Conservation (phyloP, 768 basidiomycete genomes). For the Termitomyces sp. region DNA sequence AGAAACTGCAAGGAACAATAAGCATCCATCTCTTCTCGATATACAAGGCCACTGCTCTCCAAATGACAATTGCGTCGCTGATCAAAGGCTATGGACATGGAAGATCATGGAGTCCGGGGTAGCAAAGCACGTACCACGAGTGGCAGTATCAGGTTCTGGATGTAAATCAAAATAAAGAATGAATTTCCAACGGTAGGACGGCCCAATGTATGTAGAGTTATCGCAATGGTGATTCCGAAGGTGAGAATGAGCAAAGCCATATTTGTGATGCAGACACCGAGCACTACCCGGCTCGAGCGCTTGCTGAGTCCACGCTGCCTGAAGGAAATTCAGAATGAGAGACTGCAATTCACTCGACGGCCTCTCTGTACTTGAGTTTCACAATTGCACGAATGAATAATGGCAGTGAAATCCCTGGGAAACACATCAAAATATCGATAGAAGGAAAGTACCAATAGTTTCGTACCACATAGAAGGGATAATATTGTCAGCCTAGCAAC, state of each 20-base stretch:
- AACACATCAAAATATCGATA: not conserved
- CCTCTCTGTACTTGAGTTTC: not conserved
- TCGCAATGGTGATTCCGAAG: not conserved
- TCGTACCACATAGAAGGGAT: not conserved
- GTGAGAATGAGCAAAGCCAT: not conserved
- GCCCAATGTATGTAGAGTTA: not conserved
- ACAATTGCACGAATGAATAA: not conserved
- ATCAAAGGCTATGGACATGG: not conserved
- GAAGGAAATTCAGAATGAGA: not conserved
- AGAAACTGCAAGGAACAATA: not conserved
- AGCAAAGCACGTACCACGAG: not conserved
- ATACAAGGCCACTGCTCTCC: not conserved
- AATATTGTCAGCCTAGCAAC: not conserved
- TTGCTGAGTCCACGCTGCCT: not conserved
- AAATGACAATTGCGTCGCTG: not conserved
- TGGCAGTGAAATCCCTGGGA: not conserved
- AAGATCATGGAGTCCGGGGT: not conserved
- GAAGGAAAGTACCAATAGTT: not conserved
- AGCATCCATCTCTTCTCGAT: not conserved
- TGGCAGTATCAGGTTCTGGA: not conserved
- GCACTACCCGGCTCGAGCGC: not conserved
- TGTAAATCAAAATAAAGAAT: not conserved
- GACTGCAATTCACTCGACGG: not conserved
- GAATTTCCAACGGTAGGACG: rapidly evolving
- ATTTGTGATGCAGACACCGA: not conserved